phyloP scores from a whole-genome alignment of 495 filamentous ascomycete genomes.

The Xylaria flabelliformis region DNA sequence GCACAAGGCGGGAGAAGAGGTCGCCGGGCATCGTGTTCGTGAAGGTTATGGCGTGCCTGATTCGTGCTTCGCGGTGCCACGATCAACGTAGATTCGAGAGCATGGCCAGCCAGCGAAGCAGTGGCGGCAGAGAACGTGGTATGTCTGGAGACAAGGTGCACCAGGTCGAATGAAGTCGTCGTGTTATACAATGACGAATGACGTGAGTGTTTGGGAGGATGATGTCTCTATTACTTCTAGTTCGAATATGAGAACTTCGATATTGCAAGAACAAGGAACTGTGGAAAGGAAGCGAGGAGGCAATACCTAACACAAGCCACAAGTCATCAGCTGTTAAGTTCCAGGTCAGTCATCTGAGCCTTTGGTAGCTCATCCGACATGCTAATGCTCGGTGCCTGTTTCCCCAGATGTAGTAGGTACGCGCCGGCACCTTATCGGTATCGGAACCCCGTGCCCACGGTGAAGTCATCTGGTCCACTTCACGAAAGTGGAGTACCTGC shows the following conservation, averaged over 20 bases:
- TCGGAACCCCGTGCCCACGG: constrained; percentile 9
- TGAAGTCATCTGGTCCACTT: constrained; percentile 10
- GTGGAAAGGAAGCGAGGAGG: neutral
- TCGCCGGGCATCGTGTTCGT: constrained; percentile 70
- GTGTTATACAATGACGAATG: neutral
- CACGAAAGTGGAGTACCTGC: neutral
- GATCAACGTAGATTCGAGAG: constrained; percentile 24
- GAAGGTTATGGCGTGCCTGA: constrained; percentile 28
- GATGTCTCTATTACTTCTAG: neutral
- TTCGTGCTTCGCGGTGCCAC: constrained; percentile 30
- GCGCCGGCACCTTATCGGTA: constrained; percentile 9
- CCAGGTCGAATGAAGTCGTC: neutral
- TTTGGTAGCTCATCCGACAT: neutral
- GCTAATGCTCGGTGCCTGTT: neutral
- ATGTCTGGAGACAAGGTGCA: neutral
- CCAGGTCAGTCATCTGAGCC: constrained; percentile 1
- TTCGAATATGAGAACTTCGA: neutral
- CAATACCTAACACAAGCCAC: neutral
- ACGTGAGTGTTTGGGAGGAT: no score
- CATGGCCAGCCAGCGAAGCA: constrained; percentile 21
- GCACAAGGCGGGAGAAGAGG: constrained; percentile 75
- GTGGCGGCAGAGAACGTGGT: neutral
- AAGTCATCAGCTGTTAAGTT: neutral
- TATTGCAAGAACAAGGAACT: neutral
- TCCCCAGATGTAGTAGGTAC: neutral